These are phyloP conservation scores for Aspergillus pseudotamarii DNA, from an alignment of 2,329 filamentous ascomycete species.

Conservation along the genomic window DNA sequence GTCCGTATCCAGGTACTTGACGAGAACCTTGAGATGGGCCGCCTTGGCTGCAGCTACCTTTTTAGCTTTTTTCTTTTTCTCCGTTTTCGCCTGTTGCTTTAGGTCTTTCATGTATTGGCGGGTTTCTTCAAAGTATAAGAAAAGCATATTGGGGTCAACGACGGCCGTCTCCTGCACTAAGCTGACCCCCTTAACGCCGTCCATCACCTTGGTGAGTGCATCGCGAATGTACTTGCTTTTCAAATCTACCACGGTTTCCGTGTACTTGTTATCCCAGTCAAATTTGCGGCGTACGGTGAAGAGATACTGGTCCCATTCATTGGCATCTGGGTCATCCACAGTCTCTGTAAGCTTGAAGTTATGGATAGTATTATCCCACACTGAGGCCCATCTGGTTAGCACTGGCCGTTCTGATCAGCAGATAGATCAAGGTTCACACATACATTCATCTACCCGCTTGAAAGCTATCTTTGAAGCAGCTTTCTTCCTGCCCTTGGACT, in stretches of 20 bases:
- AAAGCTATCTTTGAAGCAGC: slow-evolving; percentile 63
- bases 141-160: slow-evolving; percentile 71
- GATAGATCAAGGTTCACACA: slow-evolving; percentile 20
- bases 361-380: slow-evolving; percentile 60
- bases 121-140: slow-evolving; percentile 79
- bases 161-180: slow-evolving; percentile 78
- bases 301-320: slow-evolving; percentile 75
- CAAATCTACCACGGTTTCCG: slow-evolving; percentile 75
- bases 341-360: slow-evolving; percentile 71
- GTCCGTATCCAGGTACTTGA: slow-evolving; percentile 79
- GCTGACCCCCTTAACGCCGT: slow-evolving; percentile 75
- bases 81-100: slow-evolving; percentile 65
- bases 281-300: slow-evolving; percentile 84
- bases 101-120: slow-evolving; percentile 65
- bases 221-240: slow-evolving; percentile 79
- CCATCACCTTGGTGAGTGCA: slow-evolving; percentile 70
- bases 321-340: slow-evolving; percentile 61
- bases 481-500: slow-evolving; percentile 44
- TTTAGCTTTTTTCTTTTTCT: slow-evolving; percentile 46
- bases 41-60: slow-evolving; percentile 43
- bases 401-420: not conserved
- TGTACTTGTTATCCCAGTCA: slow-evolving; percentile 80
- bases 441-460: slow-evolving; percentile 67
- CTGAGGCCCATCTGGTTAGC: slow-evolving; percentile 22
- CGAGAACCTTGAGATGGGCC: slow-evolving; percentile 66